These are phyloP conservation scores for Elaeis oleifera DNA, from an alignment of 202 grass and related monocot species.

Conservation along the genomic window DNA sequence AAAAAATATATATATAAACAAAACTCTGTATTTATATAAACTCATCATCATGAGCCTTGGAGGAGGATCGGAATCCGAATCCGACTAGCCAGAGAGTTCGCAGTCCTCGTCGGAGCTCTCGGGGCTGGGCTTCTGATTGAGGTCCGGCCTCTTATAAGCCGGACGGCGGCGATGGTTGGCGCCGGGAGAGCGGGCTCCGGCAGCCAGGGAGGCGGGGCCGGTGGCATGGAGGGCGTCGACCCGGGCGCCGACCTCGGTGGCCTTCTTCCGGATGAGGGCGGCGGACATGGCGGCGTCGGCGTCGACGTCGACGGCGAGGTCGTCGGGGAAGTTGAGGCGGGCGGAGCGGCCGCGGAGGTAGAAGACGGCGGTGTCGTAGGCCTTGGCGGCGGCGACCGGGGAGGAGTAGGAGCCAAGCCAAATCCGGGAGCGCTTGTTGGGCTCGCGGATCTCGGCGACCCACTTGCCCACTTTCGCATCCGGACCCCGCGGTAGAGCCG, in stretches of 20 bases:
- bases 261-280: conserved; percentile 80
- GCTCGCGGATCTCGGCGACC: conserved; percentile 96
- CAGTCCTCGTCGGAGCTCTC: conserved; percentile 69
- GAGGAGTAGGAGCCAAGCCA: conserved; percentile 90
- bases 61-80: no score
- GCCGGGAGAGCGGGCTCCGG: conserved; percentile 14
- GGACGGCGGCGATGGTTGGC: conserved; percentile 16
- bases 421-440: conserved; percentile 91
- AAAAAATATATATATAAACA: no score
- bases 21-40: no score
- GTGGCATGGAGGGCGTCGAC: conserved; percentile 69
- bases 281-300: conserved; percentile 38
- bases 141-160: conserved; percentile 57
- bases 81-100: no score
- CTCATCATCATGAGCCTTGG: no score
- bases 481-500: conserved; percentile 63
- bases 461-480: conserved; percentile 99
- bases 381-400: conserved; percentile 74
- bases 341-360: conserved; percentile 75
- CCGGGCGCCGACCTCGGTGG: conserved; percentile 75
- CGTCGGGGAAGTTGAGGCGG: conserved; percentile 90
- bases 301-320: conserved; percentile 34
- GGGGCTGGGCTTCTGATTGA: conserved; percentile 69
- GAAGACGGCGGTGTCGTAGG: conserved; percentile 96
- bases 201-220: conserved; percentile 28